phyloP scores from a whole-genome alignment of 495 filamentous ascomycete species.

The Aspergillus cavernicola region DNA sequence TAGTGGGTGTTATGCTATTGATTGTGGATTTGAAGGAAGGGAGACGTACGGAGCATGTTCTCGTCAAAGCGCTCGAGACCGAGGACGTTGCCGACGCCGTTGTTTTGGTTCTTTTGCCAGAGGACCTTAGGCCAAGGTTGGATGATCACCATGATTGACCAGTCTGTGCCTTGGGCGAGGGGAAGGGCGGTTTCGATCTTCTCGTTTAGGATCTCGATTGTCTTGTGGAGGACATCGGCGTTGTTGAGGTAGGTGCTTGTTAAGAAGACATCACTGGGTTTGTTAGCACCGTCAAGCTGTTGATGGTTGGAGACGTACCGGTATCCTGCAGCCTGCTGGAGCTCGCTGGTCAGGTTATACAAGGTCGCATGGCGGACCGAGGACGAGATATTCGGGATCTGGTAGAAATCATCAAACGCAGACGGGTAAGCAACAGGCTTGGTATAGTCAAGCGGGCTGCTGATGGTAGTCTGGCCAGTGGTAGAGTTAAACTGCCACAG shows the following conservation, averaged over 20 bases:
- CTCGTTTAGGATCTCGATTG: constrained; percentile 16
- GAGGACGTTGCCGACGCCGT: constrained; percentile 23
- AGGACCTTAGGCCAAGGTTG: constrained; percentile 24
- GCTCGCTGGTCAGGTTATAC: constrained; percentile 16
- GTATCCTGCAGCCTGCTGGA: constrained; percentile 16
- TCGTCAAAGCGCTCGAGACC: constrained; percentile 24
- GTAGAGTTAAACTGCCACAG: constrained; percentile 18
- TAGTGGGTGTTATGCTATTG: background rate
- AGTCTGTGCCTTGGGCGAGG: constrained; percentile 11
- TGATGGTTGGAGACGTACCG: constrained; percentile 6
- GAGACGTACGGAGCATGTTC: constrained; percentile 18
- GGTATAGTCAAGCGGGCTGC: constrained; percentile 18
- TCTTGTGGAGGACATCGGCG: constrained; percentile 11
- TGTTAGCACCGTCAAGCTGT: background rate
- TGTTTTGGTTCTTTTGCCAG: constrained; percentile 11
- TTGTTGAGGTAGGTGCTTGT: constrained; percentile 20
- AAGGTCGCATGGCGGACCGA: constrained; percentile 12
- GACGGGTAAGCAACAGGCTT: constrained; percentile 14
- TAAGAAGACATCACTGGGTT: constrained; percentile 17
- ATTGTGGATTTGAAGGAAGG: background rate
- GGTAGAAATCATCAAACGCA: constrained; percentile 14
- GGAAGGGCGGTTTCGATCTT: constrained; percentile 17
- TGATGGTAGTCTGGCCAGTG: constrained; percentile 14
- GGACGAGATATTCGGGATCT: constrained; percentile 13
- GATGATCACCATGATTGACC: constrained; percentile 16